A percentile compares a stretch with the other conserved stretches of the same genome.
These are phyloP conservation scores for Hypoxylon sp. DNA, from an alignment of 2,329 filamentous ascomycete genomes.

Conservation along the genomic window DNA sequence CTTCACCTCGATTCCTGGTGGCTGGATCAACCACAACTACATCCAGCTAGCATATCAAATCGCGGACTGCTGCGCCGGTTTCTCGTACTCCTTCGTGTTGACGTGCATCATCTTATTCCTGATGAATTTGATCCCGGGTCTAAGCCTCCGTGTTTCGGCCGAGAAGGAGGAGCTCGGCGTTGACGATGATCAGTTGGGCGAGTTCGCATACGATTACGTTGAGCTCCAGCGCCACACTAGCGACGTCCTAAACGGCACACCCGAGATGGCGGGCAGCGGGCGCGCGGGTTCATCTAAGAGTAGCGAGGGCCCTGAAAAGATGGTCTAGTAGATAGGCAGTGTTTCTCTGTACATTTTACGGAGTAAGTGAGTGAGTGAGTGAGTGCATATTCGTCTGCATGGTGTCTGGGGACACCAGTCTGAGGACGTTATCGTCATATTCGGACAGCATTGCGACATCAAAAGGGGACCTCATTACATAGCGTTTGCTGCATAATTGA, in stretches of 20 bases:
- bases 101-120: slow-evolving; percentile 78
- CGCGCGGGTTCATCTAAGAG: slow-evolving; percentile 49
- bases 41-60: slow-evolving; percentile 80
- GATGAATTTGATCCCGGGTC: slow-evolving; percentile 79
- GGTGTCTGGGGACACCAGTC: background rate
- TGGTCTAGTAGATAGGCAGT: slow-evolving; percentile 36
- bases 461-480: slow-evolving; percentile 17
- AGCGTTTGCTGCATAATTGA: slow-evolving; percentile 19
- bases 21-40: slow-evolving; percentile 80
- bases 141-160: slow-evolving; percentile 76
- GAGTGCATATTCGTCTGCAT: slow-evolving; percentile 3
- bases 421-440: slow-evolving; percentile 9
- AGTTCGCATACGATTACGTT: slow-evolving; percentile 88
- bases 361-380: background rate
- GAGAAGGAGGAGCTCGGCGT: slow-evolving; percentile 79
- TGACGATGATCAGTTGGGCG: slow-evolving; percentile 83
- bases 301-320: slow-evolving; percentile 50
- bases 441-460: slow-evolving; percentile 9
- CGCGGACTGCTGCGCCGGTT: slow-evolving; percentile 75
- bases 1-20: slow-evolving; percentile 69
- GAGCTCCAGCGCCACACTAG: slow-evolving; percentile 76
- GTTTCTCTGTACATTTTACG: background rate
- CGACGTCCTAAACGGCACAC: slow-evolving; percentile 49
- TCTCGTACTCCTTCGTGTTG: slow-evolving; percentile 76
- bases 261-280: slow-evolving; percentile 27